Conservation (phyloP, 23 red algal species). For the Pyropia haitanensis region DNA sequence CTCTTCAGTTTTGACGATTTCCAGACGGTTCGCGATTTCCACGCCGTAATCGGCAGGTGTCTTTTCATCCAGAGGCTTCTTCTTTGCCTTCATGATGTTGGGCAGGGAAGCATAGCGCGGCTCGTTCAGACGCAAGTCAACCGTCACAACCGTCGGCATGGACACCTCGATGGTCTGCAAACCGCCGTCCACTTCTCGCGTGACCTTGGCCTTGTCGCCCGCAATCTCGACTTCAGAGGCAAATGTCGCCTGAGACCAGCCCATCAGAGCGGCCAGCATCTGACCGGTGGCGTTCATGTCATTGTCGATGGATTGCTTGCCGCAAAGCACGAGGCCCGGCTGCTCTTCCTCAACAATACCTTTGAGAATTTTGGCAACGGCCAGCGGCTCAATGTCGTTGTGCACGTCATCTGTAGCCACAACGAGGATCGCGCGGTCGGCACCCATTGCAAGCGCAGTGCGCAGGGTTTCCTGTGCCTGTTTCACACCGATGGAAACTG, state of each 20-base stretch:
- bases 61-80: slow-evolving; percentile 70
- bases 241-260: slow-evolving; percentile 78
- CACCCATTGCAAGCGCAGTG: slow-evolving; percentile 81
- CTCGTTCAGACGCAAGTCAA: slow-evolving; percentile 87
- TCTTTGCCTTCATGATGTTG: slow-evolving; percentile 95
- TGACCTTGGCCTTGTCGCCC: slow-evolving; percentile 32
- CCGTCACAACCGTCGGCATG: slow-evolving; percentile 69
- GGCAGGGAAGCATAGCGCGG: slow-evolving; percentile 77
- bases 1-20: slow-evolving; percentile 34
- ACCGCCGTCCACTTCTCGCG: slow-evolving; percentile 85
- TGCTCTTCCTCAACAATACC: slow-evolving; percentile 29
- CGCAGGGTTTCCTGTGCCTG: slow-evolving; percentile 66
- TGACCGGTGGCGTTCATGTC: slow-evolving; percentile 92
- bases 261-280: slow-evolving; percentile 73
- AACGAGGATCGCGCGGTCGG: slow-evolving; percentile 67
- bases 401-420: slow-evolving; percentile 20
- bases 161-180: slow-evolving; percentile 60
- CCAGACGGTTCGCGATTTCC: slow-evolving; percentile 19
- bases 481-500: slow-evolving; percentile 57
- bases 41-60: slow-evolving; percentile 17
- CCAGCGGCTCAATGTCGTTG: slow-evolving; percentile 39
- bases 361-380: slow-evolving; percentile 34
- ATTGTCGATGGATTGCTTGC: slow-evolving; percentile 91
- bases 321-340: slow-evolving; percentile 50
- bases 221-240: slow-evolving; percentile 10